These are phyloP conservation scores for Candida montana DNA, from an alignment of 805 yeast genomes.

Conservation along the genomic window DNA sequence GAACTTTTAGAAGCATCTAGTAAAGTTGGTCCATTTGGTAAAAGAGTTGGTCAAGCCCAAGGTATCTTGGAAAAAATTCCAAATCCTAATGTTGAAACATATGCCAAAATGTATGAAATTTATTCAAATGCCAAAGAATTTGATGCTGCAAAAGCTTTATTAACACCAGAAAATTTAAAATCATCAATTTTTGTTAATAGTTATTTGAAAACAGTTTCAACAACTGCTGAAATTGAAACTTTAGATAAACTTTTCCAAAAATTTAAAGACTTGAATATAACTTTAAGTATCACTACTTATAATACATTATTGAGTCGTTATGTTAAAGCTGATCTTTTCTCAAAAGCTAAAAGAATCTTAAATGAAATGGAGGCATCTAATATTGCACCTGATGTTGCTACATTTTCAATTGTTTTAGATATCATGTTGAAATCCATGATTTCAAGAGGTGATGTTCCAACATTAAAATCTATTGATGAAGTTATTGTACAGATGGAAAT, in stretches of 20 bases:
- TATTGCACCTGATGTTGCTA: slow-evolving; percentile 53
- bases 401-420: slow-evolving; percentile 57
- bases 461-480: slow-evolving; percentile 31
- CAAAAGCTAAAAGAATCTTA: slow-evolving; percentile 45
- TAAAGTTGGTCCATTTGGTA: slow-evolving; percentile 20
- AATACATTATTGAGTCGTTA: slow-evolving; percentile 45
- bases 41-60: slow-evolving; percentile 34
- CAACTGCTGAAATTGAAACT: slow-evolving; percentile 10
- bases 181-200: slow-evolving; percentile 24
- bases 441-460: slow-evolving; percentile 38
- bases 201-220: slow-evolving; percentile 19
- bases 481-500: slow-evolving; percentile 38
- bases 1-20: slow-evolving; percentile 46
- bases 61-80: slow-evolving; percentile 30
- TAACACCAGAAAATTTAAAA: slow-evolving; percentile 26
- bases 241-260: slow-evolving; percentile 7
- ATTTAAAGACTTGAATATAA: slow-evolving; percentile 26
- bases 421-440: slow-evolving; percentile 41
- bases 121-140: slow-evolving; percentile 40
- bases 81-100: slow-evolving; percentile 43
- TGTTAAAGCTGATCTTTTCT: slow-evolving; percentile 33
- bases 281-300: slow-evolving; percentile 44
- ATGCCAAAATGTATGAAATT: slow-evolving; percentile 42
- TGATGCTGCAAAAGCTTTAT: slow-evolving; percentile 38
- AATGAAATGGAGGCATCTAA: slow-evolving; percentile 37